These are phyloP conservation scores for Pseudonitzschia multistriata DNA, from an alignment of 108 stramenopile genomes.

Conservation along the genomic window DNA sequence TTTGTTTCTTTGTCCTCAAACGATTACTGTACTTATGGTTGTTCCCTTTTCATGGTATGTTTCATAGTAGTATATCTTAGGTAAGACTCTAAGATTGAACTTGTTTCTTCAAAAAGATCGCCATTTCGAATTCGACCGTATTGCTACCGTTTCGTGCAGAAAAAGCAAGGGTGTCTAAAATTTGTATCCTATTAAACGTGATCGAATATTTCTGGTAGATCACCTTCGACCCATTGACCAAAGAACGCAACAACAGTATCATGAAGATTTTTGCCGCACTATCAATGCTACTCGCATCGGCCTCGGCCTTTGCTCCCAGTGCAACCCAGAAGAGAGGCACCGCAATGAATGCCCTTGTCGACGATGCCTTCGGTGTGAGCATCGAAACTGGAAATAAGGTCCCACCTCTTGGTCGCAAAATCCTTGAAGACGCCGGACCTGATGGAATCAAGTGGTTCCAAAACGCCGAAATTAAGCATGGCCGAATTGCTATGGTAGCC, in stretches of 20 bases:
- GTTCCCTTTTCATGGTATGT: neutral
- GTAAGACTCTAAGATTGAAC: neutral
- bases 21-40: too few relatives aligned
- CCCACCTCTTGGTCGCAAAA: slow-evolving; percentile 62
- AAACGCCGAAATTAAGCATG: slow-evolving; percentile 78
- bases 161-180: neutral
- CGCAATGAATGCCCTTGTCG: slow-evolving; percentile 40
- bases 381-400: slow-evolving; percentile 77
- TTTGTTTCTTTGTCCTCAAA: too few relatives aligned
- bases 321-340: slow-evolving; percentile 10
- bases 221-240: neutral
- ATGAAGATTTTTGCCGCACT: slow-evolving; percentile 40
- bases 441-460: slow-evolving; percentile 78
- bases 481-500: slow-evolving; percentile 75
- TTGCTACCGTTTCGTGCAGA: neutral
- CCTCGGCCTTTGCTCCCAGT: slow-evolving; percentile 56
- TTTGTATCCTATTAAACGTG: neutral
- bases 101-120: neutral
- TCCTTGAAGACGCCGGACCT: slow-evolving; percentile 68
- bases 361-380: slow-evolving; percentile 64
- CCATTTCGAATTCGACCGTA: neutral
- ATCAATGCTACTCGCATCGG: slow-evolving; percentile 38
- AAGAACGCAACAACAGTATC: slow-evolving; percentile 1
- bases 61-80: neutral
- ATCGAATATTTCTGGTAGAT: neutral